Evolutionary conservation across 1,284 basidiomycete species (phyloP).

Genomic region (Prillingera fragicola): DNA sequence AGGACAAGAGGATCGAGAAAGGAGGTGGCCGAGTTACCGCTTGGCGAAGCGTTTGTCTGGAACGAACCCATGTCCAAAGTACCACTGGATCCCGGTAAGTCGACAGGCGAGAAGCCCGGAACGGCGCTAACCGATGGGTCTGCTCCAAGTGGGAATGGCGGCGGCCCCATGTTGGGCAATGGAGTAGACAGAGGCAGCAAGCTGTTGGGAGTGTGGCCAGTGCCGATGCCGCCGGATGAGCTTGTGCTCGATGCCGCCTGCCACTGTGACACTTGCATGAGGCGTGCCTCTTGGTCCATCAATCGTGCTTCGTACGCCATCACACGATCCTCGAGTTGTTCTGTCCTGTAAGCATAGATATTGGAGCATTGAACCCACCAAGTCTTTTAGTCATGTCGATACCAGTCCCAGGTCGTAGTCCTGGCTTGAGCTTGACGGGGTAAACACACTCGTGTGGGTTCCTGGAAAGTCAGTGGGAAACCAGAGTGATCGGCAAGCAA

Average conservation of each 20-base stretch:
- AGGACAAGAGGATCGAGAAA: slow-evolving; percentile 41
- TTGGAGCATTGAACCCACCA: slow-evolving; percentile 23
- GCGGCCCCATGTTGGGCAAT: neutral
- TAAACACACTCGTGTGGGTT: slow-evolving; percentile 41
- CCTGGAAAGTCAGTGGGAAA: slow-evolving; percentile 16
- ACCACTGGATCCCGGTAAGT: slow-evolving; percentile 4
- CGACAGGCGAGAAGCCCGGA: slow-evolving; percentile 4
- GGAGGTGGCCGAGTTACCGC: slow-evolving; percentile 23
- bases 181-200: slow-evolving; percentile 1
- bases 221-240: neutral
- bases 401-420: slow-evolving; percentile 44
- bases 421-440: slow-evolving; percentile 45
- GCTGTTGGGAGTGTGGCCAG: neutral
- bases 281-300: slow-evolving; percentile 31
- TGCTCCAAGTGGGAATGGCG: neutral
- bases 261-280: slow-evolving; percentile 20
- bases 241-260: slow-evolving; percentile 1
- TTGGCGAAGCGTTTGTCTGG: slow-evolving; percentile 25
- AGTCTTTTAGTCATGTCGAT: slow-evolving; percentile 42
- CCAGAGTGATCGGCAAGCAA: neutral
- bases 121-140: neutral
- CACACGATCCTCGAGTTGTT: slow-evolving; percentile 37
- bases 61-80: slow-evolving; percentile 24
- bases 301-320: slow-evolving; percentile 29
- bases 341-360: slow-evolving; percentile 12